Base-by-base conservation (phyloP, 352 stramenopile species). In the Globisporangium viniferum region DNA sequence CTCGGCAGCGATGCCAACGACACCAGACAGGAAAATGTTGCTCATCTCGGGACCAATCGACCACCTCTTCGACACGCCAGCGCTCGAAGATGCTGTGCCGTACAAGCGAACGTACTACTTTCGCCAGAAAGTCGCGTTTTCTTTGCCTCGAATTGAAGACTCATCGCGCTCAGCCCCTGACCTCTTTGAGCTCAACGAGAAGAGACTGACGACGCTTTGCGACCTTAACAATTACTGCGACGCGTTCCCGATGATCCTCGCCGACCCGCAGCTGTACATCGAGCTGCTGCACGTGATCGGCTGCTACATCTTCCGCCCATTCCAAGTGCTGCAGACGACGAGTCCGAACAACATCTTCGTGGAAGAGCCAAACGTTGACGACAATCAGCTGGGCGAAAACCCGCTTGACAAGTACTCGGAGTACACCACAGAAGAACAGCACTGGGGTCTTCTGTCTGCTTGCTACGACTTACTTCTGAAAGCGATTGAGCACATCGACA, bases 171-270 rank as follows among this genome's bases (percentile, higher is more conserved):
- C 68, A 10, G 67, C 69, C 1, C 77, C 75, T 41, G 84, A 95
- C 59, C 78, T 92, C n/a, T 95, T 94, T 54, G 88, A 95, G 75
- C 72, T 93, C 66, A 92, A 93, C 60, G 88, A 95, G 69, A 88
- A 88, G 73, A 78, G 87, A 49, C 70, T 95, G 59, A 95, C 87
- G 53, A 91, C 86, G 58, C 73, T 95, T 64, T 91, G 86, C 55
- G 88, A 95, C 59, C 72, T 95, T 35, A 93, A 95, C 80, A 93
- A 76, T 54, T 95, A 95, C 69, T 95, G 88, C 68, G 88, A 95
- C 46, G 77, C 84, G 33, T 91, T 91, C 66, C 88, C 88, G 33
- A 84, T 91, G 75, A 91, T 93, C 36, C 75, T 95, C 41, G 77
- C 82, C 58, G 88, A 95, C 64, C 86, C 86, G 35, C 86, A 92